These are phyloP conservation scores for Prunus campanulata DNA, from an alignment of 306 rosid species.

Conservation along the genomic window DNA sequence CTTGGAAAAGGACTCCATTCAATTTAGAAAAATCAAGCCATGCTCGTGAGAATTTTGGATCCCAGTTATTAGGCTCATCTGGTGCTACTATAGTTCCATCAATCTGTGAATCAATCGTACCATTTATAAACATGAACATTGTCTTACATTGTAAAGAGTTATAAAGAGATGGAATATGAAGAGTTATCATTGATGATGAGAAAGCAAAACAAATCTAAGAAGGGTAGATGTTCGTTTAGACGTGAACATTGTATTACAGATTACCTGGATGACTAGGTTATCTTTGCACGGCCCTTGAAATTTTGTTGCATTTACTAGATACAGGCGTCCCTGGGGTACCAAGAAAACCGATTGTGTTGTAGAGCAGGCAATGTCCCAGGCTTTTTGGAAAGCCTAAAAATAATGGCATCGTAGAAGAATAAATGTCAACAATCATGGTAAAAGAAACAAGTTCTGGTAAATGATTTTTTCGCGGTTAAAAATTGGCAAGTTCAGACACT, in stretches of 20 bases:
- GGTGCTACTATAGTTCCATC: conserved; percentile 94
- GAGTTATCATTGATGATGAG: no score
- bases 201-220: background rate
- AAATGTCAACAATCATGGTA: background rate
- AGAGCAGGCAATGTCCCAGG: conserved; percentile 83
- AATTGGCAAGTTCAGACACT: background rate
- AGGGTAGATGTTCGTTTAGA: background rate
- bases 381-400: conserved; percentile 72
- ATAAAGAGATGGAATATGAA: background rate
- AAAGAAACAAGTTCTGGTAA: background rate
- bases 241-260: background rate
- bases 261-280: conserved; percentile 69
- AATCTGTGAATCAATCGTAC: conserved; percentile 41
- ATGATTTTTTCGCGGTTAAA: background rate
- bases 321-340: conserved; percentile 68
- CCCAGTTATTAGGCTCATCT: conserved; percentile 80
- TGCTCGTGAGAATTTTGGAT: conserved; percentile 51
- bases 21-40: conserved; percentile 83
- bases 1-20: conserved; percentile 67
- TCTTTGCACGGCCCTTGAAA: conserved; percentile 81
- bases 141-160: background rate
- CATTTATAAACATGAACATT: background rate
- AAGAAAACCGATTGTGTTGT: conserved; percentile 68
- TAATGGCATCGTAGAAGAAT: conserved; percentile 35
- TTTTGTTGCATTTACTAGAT: conserved; percentile 81